Conservation (phyloP, 257 asterid species). For the Plantago ovata region DNA sequence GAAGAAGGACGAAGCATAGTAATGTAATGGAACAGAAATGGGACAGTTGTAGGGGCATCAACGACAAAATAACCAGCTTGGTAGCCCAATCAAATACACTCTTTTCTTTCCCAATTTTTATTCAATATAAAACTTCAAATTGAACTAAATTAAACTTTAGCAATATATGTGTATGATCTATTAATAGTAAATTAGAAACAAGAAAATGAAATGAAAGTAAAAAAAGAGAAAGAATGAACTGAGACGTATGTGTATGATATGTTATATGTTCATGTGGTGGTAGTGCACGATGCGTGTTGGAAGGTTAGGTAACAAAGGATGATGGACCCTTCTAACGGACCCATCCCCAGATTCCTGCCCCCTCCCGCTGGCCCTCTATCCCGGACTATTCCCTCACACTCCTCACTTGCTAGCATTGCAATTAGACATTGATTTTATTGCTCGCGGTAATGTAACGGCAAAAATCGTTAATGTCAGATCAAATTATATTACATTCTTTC, state of each 20-base stretch:
- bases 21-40: slow-evolving; percentile 1
- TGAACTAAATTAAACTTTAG: neutral
- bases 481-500: too few relatives aligned
- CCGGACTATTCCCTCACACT: neutral
- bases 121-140: neutral
- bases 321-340: slow-evolving; percentile 41
- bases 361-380: too few relatives aligned
- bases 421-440: too few relatives aligned
- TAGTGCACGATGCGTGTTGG: slow-evolving; percentile 40
- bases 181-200: neutral
- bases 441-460: too few relatives aligned
- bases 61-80: slow-evolving; percentile 33
- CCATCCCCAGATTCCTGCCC: slow-evolving; percentile 47
- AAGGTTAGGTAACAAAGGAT: slow-evolving; percentile 9
- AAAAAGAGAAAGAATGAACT: slow-evolving; percentile 31
- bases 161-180: too few relatives aligned
- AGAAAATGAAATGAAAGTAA: slow-evolving; percentile 12
- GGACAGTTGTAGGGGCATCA: slow-evolving; percentile 27
- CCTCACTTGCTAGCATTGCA: neutral
- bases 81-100: slow-evolving; percentile 36
- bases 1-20: slow-evolving; percentile 4
- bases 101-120: neutral
- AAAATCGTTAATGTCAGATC: too few relatives aligned
- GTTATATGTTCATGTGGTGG: neutral
- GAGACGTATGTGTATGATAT: too few relatives aligned